A percentile compares a stretch with the other conserved stretches of the same genome.
Evolutionary conservation across 495 filamentous ascomycete species (phyloP).

Genomic region (Articulospora tetracladia): DNA sequence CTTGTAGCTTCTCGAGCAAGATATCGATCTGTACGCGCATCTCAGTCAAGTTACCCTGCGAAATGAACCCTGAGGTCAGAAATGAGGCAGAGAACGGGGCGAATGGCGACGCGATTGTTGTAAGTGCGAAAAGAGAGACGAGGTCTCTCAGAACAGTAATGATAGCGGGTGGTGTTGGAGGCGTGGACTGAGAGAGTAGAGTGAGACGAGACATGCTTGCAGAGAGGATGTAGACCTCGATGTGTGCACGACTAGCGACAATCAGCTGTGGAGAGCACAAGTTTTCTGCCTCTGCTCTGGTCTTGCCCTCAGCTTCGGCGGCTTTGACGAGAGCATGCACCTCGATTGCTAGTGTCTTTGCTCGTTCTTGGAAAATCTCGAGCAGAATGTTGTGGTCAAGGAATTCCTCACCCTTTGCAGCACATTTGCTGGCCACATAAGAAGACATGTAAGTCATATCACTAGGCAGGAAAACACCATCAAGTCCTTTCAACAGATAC

Average conservation of each 20-base stretch:
- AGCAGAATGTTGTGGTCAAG: conserved; percentile 1
- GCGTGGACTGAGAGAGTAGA: background rate
- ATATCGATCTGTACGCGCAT: conserved; percentile 16
- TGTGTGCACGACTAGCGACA: conserved; percentile 1
- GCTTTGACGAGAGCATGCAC: background rate
- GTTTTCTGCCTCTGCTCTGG: background rate
- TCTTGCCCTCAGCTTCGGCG: background rate
- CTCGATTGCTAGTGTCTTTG: background rate
- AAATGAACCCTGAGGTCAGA: conserved; percentile 22
- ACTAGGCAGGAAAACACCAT: background rate
- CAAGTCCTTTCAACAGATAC: conserved; percentile 36
- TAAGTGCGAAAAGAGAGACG: conserved; percentile 24
- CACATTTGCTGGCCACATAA: background rate
- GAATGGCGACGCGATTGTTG: conserved; percentile 21
- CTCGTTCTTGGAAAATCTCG: conserved; percentile 14
- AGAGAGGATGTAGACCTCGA: conserved; percentile 4
- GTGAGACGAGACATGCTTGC: background rate
- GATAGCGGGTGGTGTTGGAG: background rate
- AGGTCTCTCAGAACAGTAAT: conserved; percentile 10
- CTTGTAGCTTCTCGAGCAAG: conserved; percentile 21
- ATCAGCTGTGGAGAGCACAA: background rate
- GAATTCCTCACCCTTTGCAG: conserved; percentile 4
- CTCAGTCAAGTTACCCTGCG: conserved; percentile 5
- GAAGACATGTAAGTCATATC: background rate
- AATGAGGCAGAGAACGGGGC: conserved; percentile 17